These are phyloP conservation scores for Trypethelium eluteriae DNA, from an alignment of 495 filamentous ascomycete species.

Conservation along the genomic window DNA sequence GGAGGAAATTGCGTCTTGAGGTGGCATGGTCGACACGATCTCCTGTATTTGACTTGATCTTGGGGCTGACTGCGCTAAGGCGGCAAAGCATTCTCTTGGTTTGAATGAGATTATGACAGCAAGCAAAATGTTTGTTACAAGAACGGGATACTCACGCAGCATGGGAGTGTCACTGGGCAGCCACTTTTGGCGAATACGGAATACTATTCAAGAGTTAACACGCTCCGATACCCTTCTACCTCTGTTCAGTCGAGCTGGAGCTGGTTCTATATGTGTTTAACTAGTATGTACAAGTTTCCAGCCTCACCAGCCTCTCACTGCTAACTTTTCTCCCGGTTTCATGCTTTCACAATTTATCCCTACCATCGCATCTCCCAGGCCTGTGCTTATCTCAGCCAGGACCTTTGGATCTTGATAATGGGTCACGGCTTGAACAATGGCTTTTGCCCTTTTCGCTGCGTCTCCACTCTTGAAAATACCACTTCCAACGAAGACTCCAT, in stretches of 20 bases:
- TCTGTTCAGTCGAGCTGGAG: background rate
- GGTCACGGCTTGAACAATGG: conserved; percentile 90
- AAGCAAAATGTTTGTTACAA: too few species aligned
- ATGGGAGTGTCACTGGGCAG: background rate
- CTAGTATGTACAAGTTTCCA: background rate
- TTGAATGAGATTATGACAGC: too few species aligned
- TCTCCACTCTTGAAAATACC: conserved; percentile 97
- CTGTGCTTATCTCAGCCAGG: conserved; percentile 76
- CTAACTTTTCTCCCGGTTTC: conserved; percentile 69
- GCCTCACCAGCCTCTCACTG: conserved; percentile 74
- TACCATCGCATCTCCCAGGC: conserved; percentile 92
- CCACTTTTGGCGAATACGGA: background rate
- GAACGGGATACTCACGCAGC: background rate
- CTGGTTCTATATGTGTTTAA: background rate
- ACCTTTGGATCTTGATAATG: conserved; percentile 82
- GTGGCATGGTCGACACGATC: background rate
- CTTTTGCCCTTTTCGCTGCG: conserved; percentile 75
- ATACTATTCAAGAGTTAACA: too few species aligned
- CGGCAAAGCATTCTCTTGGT: too few species aligned
- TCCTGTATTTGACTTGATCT: too few species aligned
- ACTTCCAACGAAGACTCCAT: conserved; percentile 93
- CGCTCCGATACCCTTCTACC: too few species aligned
- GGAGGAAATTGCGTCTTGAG: conserved; percentile 50
- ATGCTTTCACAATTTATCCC: conserved; percentile 76
- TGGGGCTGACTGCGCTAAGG: too few species aligned